Percentiles rank a stretch among this genome's conserved stretches.
phyloP scores from a whole-genome alignment of 2,329 filamentous ascomycete genomes.

The Microcyclospora tardicrescens region DNA sequence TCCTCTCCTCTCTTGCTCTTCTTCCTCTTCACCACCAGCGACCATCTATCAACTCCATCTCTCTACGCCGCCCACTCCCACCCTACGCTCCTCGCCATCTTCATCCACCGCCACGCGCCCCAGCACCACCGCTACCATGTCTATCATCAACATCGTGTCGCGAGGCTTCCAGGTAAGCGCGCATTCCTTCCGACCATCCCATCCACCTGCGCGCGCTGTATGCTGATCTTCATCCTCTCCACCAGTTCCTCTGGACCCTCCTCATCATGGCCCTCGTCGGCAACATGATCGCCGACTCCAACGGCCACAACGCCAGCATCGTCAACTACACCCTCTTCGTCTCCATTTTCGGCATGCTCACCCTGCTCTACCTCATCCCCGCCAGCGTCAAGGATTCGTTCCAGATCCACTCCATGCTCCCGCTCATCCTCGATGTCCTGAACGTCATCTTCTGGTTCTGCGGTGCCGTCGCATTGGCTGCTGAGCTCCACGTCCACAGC shows the following conservation, averaged over 20 bases:
- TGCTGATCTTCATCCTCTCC: background rate
- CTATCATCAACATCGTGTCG: background rate
- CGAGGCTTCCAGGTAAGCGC: constrained; percentile 1
- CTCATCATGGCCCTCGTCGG: constrained; percentile 49
- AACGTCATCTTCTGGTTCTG: constrained; percentile 59
- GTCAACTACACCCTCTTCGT: constrained; percentile 58
- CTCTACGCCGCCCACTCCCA: background rate
- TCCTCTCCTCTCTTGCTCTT: too few relatives aligned
- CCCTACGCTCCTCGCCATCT: background rate
- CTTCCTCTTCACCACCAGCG: too few relatives aligned
- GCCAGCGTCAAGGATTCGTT: constrained; percentile 42
- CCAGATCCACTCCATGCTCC: constrained; percentile 37
- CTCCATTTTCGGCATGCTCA: constrained; percentile 51
- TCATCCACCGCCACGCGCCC: background rate
- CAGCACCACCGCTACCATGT: background rate
- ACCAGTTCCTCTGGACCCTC: constrained; percentile 45
- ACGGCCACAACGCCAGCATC: constrained; percentile 42
- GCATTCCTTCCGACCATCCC: background rate
- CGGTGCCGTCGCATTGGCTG: constrained; percentile 55
- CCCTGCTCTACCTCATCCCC: constrained; percentile 49
- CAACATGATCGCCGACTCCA: constrained; percentile 46
- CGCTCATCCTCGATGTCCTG: constrained; percentile 44
- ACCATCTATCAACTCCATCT: background rate
- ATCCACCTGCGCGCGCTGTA: constrained; percentile 1
- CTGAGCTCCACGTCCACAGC: constrained; percentile 55